Evolutionary conservation across 2,329 filamentous ascomycete genomes (phyloP).

Genomic region (Tolypocladium paradoxum): DNA sequence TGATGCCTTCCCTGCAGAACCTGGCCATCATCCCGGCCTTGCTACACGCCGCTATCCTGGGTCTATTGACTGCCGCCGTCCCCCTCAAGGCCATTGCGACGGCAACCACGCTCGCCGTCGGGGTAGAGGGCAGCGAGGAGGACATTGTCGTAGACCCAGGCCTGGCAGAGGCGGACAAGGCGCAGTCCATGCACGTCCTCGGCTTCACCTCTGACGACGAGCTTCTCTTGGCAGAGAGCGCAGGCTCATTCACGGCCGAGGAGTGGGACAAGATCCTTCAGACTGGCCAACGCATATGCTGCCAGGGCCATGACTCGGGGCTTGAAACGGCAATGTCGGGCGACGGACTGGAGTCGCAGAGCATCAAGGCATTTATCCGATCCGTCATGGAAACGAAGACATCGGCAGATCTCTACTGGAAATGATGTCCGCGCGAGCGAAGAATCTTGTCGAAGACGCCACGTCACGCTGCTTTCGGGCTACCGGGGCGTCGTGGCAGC

Average conservation of each 20-base stretch:
- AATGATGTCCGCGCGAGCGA: constrained; percentile 22
- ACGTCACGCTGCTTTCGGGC: neutral
- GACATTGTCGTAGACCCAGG: constrained; percentile 49
- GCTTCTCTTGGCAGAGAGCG: constrained; percentile 68
- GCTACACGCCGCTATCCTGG: constrained; percentile 67
- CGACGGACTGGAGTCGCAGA: constrained; percentile 28
- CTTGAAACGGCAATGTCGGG: constrained; percentile 35
- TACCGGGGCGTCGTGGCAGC: neutral
- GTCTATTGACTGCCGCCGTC: constrained; percentile 71
- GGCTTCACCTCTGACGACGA: constrained; percentile 67
- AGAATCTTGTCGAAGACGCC: neutral
- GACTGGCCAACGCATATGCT: constrained; percentile 56
- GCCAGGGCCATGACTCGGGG: constrained; percentile 25
- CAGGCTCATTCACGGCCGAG: constrained; percentile 63
- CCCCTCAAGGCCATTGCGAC: constrained; percentile 66
- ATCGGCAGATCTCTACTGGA: constrained; percentile 45
- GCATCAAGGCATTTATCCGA: constrained; percentile 50
- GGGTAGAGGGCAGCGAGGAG: constrained; percentile 25
- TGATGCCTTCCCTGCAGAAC: constrained; percentile 39
- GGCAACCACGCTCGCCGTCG: constrained; percentile 52
- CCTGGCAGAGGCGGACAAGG: constrained; percentile 47
- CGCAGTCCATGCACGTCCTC: constrained; percentile 70
- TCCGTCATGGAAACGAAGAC: constrained; percentile 48
- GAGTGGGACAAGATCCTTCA: constrained; percentile 66
- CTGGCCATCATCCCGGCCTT: constrained; percentile 71